A percentile compares a stretch with the other conserved stretches of the same genome.
These are phyloP conservation scores for Beta vulgaris DNA, from an alignment of 148 eudicot genomes.

Conservation along the genomic window DNA sequence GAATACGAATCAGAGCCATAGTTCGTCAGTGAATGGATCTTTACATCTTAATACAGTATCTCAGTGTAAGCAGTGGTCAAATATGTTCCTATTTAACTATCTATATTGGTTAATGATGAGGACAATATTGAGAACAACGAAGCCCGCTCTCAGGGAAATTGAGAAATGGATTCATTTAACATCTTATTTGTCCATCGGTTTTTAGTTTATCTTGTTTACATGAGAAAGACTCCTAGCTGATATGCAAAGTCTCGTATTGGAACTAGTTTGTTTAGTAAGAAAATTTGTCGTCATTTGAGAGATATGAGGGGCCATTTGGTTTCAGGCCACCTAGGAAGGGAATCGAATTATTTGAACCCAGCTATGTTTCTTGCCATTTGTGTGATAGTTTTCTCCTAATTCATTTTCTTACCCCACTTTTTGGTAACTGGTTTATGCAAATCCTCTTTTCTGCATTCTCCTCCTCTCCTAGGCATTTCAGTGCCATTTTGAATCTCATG, in stretches of 20 bases:
- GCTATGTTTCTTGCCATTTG: neutral
- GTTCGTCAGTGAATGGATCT: neutral
- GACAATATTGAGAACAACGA: neutral
- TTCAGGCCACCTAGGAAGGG: neutral
- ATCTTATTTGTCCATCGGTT: neutral
- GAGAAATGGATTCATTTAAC: neutral
- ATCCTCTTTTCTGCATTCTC: too few relatives aligned
- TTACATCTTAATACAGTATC: neutral
- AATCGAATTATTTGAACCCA: neutral
- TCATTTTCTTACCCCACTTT: too few relatives aligned
- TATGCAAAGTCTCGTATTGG: neutral
- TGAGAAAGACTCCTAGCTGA: neutral
- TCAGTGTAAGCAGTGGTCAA: too few relatives aligned
- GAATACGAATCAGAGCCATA: neutral
- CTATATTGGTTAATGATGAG: neutral
- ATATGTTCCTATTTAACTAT: neutral
- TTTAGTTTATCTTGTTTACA: neutral
- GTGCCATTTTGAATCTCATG: too few relatives aligned
- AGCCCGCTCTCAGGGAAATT: neutral
- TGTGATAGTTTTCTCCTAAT: neutral
- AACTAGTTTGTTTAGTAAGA: neutral
- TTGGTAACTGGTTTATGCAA: too few relatives aligned
- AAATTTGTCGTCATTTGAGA: neutral
- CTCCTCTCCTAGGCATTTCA: too few relatives aligned
- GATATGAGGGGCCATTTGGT: neutral